phyloP scores from a whole-genome alignment of 1,284 basidiomycete genomes.

The Naganishia sp. region DNA sequence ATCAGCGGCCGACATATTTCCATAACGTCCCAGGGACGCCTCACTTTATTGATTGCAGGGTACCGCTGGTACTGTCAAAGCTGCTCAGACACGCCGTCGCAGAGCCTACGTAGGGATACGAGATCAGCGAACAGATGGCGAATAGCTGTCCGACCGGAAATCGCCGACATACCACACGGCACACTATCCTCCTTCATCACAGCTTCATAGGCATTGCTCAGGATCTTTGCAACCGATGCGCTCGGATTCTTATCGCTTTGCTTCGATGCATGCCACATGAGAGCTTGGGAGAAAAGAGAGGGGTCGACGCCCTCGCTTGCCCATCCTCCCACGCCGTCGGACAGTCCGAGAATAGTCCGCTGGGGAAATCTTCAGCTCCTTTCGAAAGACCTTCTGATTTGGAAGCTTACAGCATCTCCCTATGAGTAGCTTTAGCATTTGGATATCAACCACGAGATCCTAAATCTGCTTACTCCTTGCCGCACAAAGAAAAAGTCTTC shows the following conservation, averaged over 20 bases:
- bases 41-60: slow-evolving; percentile 57
- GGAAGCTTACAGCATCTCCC: slow-evolving; percentile 8
- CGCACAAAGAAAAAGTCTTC: slow-evolving; percentile 39
- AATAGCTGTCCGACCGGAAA: no score
- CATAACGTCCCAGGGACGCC: slow-evolving; percentile 14
- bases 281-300: slow-evolving; percentile 57
- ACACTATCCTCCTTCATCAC: slow-evolving; percentile 55
- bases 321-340: slow-evolving; percentile 63
- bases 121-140: not conserved
- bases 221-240: slow-evolving; percentile 45
- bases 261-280: slow-evolving; percentile 56
- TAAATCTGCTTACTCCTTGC: slow-evolving; percentile 24
- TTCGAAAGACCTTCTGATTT: not conserved
- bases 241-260: slow-evolving; percentile 39
- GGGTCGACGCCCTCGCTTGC: slow-evolving; percentile 58
- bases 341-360: slow-evolving; percentile 54
- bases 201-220: slow-evolving; percentile 55
- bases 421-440: not conserved
- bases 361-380: not conserved
- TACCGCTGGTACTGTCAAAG: slow-evolving; percentile 53
- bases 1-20: not conserved
- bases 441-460: not conserved
- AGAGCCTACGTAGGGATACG: slow-evolving; percentile 47
- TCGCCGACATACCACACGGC: slow-evolving; percentile 42
- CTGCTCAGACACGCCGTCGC: slow-evolving; percentile 57